Evolutionary conservation across 257 asterid species (phyloP), one percentile per base, ranked within the genome.

Genomic region (Anisodus tanguticus): DNA sequence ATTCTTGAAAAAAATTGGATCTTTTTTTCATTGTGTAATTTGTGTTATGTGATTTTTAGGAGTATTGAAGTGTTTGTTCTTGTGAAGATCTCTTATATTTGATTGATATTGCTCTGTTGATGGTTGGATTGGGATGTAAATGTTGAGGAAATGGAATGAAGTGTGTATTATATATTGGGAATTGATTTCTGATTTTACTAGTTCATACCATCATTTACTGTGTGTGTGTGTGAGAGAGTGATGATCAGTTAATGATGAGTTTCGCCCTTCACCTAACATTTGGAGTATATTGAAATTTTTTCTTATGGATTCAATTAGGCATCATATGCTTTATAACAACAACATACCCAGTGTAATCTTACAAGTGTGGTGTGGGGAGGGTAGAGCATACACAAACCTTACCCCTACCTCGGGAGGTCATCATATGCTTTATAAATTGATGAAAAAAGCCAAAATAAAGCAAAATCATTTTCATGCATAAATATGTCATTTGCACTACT

Each of bases 221-320:
- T 3, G 13, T 0, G 31, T 0, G 31, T 43, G 79, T 63, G 45
- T 41, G 45, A 10, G 17, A 37, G 51, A 68, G 43, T 51, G 63
- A 51, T 12, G 81, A 76, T 41, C 39, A 51, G 47, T 45, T 76
- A 76, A 76, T 76, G 45, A 76, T 51, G 62, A 26, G 47, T 76
- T 53, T 76, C 81, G 51, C 6, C 63, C 63, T 76, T 76, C 63
- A 76, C 63, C 81, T 76, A 76, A 76, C n/a, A 31, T 31, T 31
- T 31, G 35, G 35, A 31, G 35, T 31, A 31, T 31, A 49, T 47
- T 47, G 12, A 76, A 76, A 76, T 76, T 76, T 76, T 49, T 41
- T 41, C 45, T 41, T 41, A 41, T 41, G 45, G 45, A 41, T 41
- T 41, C 45, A 41, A 41, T 3, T 41, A 41, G 4, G 45, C 45